Evolutionary conservation across 2,329 filamentous ascomycete genomes (phyloP).

Genomic region (Xylaria sp.): DNA sequence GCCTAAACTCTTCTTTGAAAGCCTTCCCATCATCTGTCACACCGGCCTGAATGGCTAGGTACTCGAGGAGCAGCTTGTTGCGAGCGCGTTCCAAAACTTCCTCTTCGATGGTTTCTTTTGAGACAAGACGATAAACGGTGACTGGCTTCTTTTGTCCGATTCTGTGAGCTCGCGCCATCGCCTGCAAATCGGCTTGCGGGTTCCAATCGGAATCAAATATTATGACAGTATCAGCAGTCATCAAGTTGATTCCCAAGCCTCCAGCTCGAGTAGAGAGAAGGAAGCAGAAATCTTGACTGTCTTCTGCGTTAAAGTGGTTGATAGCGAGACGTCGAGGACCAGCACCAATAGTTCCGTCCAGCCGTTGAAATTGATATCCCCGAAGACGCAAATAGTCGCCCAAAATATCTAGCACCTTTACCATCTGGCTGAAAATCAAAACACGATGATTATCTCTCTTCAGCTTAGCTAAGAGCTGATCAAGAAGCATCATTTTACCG

Average conservation of each 20-base stretch:
- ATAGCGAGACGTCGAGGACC: constrained; percentile 90
- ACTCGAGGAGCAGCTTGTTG: constrained; percentile 97
- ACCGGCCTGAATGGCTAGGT: constrained; percentile 94
- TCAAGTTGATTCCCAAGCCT: constrained; percentile 97
- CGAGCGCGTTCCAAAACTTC: constrained; percentile 94
- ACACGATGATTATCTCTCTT: constrained; percentile 94
- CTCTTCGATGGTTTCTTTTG: constrained; percentile 97
- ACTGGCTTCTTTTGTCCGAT: constrained; percentile 97
- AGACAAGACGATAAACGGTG: constrained; percentile 94
- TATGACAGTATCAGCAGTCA: constrained; percentile 97
- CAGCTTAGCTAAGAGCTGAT: constrained; percentile 91
- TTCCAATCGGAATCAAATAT: constrained; percentile 99
- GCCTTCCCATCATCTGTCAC: constrained; percentile 95
- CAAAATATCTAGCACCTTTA: constrained; percentile 96
- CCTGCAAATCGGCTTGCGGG: constrained; percentile 95
- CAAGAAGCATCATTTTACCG: constrained; percentile 99
- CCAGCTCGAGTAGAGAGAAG: constrained; percentile 92
- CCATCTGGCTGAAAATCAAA: constrained; percentile 99
- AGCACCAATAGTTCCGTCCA: constrained; percentile 93
- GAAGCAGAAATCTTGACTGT: constrained; percentile 95
- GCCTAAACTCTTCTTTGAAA: constrained; percentile 74
- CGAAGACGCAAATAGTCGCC: constrained; percentile 91
- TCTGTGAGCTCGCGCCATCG: constrained; percentile 97
- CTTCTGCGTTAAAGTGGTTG: constrained; percentile 97
- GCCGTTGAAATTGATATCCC: constrained; percentile 92